Base-by-base conservation (phyloP, 1,284 basidiomycete species). In the Ganoderma sp. region DNA sequence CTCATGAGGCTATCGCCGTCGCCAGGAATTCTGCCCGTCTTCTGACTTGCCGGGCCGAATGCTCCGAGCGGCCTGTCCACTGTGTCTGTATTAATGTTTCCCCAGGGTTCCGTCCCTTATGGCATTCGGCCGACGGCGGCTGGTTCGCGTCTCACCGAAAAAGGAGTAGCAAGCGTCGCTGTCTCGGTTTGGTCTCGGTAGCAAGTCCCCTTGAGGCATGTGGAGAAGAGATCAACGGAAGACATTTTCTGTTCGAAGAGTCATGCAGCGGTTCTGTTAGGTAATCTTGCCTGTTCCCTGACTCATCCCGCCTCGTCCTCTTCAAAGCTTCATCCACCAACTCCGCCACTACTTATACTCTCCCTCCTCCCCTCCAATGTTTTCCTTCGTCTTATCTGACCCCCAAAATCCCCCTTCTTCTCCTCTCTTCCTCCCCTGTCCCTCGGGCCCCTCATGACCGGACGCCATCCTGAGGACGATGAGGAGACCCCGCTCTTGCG, bases 401-500 rank as follows among this genome's bases (percentile, higher is more conserved):
- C 63, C 70, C 60, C 69, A 69, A 63, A 52, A 50, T 42, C 58
- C 67, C 60, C 58, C 57, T 52, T 34, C 59, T 48, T 64, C 68
- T 41, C 52, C 60, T 48, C 34, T 61, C 39, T 34, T 59, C 37
- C n/a, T 32, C 12, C 12, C 50, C 59, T 45, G 32, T 58, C 60
- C 22, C 12, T 2, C 12, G 43, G n/a, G 28, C 59, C 25, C 60
- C 42, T 39, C 67, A 74, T 75, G 74, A 74, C 73, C 41, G 72
- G 59, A 59, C 70, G 64, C 64, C 70, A 62, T 56, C 69, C 67
- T 45, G 79, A 81, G 56, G 69, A 67, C 42, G 80, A 83, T 69
- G 83, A 84, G 75, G 81, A 82, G 73, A 82, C 81, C 0, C 81
- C 80, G 17, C 75, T 83, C 58, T 75, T 82, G 52, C 67, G 68